A percentile compares a stretch with the other conserved stretches of the same genome.
Evolutionary conservation across 768 basidiomycete species (phyloP).

Genomic region (Russula vinacea): DNA sequence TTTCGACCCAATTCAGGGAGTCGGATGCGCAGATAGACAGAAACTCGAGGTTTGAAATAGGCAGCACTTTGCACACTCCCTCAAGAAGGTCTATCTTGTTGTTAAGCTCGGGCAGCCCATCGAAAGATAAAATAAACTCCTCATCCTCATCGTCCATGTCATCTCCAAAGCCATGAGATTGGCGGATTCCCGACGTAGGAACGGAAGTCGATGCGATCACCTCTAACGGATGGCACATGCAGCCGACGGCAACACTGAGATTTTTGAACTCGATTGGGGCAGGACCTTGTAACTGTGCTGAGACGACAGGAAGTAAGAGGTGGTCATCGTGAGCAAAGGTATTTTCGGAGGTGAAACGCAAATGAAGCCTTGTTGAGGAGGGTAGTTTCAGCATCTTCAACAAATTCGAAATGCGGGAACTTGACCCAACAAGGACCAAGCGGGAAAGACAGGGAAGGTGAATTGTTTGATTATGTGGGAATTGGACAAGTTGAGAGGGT

Average conservation of each 20-base stretch:
- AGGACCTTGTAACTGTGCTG: constrained; percentile 1
- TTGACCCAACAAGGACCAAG: background rate
- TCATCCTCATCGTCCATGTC: background rate
- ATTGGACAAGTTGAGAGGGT: background rate
- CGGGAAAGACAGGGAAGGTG: background rate
- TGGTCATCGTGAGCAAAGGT: background rate
- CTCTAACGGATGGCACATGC: background rate
- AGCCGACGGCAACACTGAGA: background rate
- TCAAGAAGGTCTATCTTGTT: background rate
- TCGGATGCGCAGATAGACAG: constrained; percentile 8
- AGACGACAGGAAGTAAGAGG: constrained; percentile 10
- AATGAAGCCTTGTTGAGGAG: constrained; percentile 2
- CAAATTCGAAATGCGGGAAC: constrained; percentile 4
- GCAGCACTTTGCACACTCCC: constrained; percentile 1
- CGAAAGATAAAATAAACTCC: background rate
- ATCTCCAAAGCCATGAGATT: background rate
- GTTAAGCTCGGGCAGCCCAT: background rate
- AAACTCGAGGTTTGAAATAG: constrained; percentile 9
- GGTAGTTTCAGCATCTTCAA: constrained; percentile 5
- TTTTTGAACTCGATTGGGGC: constrained; percentile 1
- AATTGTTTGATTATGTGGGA: background rate
- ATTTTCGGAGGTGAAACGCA: background rate
- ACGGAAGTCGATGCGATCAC: background rate
- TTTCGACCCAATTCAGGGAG: constrained; percentile 1
- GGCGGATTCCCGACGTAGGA: background rate